phyloP scores from a whole-genome alignment of 2,329 filamentous ascomycete species.

The Fusarium sp. region DNA sequence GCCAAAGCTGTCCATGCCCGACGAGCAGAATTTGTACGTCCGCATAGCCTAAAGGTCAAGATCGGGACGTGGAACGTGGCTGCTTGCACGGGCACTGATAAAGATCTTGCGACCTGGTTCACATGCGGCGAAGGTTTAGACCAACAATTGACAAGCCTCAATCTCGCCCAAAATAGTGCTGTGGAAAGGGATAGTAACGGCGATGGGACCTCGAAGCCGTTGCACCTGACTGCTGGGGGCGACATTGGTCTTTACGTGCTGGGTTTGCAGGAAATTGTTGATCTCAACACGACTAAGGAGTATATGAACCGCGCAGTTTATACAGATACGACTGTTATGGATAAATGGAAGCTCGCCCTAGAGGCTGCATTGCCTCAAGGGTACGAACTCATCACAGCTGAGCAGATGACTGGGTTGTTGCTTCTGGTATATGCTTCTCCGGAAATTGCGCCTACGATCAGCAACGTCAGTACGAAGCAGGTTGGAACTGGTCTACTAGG shows the following conservation, averaged over 20 bases:
- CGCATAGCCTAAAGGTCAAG: constrained; percentile 83
- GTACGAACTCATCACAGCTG: constrained; percentile 81
- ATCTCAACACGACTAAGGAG: constrained; percentile 83
- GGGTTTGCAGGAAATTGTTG: constrained; percentile 92
- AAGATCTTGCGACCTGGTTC: constrained; percentile 92
- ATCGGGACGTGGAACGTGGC: constrained; percentile 97
- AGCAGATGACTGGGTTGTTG: constrained; percentile 88
- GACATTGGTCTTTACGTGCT: constrained; percentile 92
- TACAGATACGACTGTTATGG: constrained; percentile 76
- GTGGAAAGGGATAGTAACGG: constrained; percentile 51
- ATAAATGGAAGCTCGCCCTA: constrained; percentile 85
- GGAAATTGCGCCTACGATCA: constrained; percentile 78
- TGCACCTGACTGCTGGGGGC: constrained; percentile 68
- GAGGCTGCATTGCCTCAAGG: constrained; percentile 79
- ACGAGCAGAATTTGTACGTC: constrained; percentile 81
- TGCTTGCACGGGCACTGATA: constrained; percentile 84
- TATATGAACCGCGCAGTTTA: constrained; percentile 77
- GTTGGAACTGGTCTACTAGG: constrained; percentile 92
- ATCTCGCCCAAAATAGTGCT: constrained; percentile 57
- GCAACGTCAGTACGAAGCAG: constrained; percentile 82
- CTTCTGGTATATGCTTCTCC: constrained; percentile 89
- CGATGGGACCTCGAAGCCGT: constrained; percentile 50
- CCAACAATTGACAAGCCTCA: constrained; percentile 69
- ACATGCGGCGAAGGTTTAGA: constrained; percentile 79
- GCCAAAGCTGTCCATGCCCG: constrained; percentile 77